Evolutionary conservation across 352 stramenopile genomes (phyloP).

Genomic region (Globisporangium uncinulatum): DNA sequence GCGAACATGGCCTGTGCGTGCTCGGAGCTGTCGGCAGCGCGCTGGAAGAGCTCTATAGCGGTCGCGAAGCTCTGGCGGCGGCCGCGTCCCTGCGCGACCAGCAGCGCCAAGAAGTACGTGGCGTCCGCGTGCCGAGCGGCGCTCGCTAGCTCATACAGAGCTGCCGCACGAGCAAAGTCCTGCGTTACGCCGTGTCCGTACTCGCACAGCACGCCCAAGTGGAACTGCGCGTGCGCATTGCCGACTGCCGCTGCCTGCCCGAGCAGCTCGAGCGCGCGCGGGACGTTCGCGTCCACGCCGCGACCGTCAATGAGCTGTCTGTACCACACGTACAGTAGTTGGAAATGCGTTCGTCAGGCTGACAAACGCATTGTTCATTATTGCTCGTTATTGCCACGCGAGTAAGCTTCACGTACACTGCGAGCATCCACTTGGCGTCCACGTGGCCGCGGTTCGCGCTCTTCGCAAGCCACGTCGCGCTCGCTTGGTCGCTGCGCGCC

Average conservation of each 20-base stretch:
- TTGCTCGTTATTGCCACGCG: background rate
- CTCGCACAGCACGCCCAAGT: conserved; percentile 44
- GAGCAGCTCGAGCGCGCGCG: conserved; percentile 27
- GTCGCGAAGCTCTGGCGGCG: conserved; percentile 24
- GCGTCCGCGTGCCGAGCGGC: conserved; percentile 30
- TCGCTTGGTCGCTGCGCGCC: conserved; percentile 23
- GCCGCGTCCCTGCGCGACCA: conserved; percentile 39
- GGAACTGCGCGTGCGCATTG: conserved; percentile 27
- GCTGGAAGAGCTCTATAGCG: conserved; percentile 31
- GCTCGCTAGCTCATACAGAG: conserved; percentile 28
- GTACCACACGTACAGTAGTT: background rate
- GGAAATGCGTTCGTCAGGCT: background rate
- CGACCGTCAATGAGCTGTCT: conserved; percentile 41
- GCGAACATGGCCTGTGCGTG: conserved; percentile 45
- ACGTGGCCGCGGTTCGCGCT: conserved; percentile 30
- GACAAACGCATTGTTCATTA: background rate
- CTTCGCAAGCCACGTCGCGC: conserved; percentile 31
- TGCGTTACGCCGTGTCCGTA: conserved; percentile 37
- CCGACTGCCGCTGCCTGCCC: conserved; percentile 16
- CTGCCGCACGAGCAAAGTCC: conserved; percentile 27
- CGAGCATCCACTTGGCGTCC: conserved; percentile 52
- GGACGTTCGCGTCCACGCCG: conserved; percentile 23
- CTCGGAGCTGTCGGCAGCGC: conserved; percentile 24
- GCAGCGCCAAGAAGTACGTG: conserved; percentile 48
- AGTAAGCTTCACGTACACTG: conserved; percentile 20